Conservation (phyloP, 2,329 filamentous ascomycete genomes). For the Pseudovirgaria hyperparasitica region DNA sequence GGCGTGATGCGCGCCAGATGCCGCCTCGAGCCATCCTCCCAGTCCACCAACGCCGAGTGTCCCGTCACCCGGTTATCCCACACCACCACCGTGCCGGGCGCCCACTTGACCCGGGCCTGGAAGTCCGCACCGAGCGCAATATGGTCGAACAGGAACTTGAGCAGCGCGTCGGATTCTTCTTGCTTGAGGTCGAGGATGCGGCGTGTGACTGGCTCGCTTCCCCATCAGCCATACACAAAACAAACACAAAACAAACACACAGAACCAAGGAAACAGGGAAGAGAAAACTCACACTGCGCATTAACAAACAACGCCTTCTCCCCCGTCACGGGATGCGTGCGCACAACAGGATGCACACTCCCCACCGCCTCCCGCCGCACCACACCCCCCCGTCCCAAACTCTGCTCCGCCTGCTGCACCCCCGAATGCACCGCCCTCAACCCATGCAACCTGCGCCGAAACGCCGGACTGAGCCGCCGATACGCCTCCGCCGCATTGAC, state of each 20-base stretch:
- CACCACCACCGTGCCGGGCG: conserved; percentile 65
- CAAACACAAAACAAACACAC: too few relatives aligned
- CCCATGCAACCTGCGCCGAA: conserved; percentile 69
- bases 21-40: conserved; percentile 64
- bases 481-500: conserved; percentile 71
- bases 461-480: conserved; percentile 62
- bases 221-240: too few relatives aligned
- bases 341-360: conserved; percentile 62
- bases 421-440: conserved; percentile 72
- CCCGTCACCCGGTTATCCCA: conserved; percentile 77
- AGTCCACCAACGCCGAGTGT: conserved; percentile 71
- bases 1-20: conserved; percentile 75
- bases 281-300: conserved; percentile 53
- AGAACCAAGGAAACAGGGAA: too few relatives aligned
- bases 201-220: conserved; percentile 50
- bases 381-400: conserved; percentile 53
- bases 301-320: conserved; percentile 79
- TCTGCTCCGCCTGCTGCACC: conserved; percentile 61
- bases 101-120: conserved; percentile 66
- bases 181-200: conserved; percentile 74
- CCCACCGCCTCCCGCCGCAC: conserved; percentile 64
- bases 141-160: conserved; percentile 69
- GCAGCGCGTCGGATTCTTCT: conserved; percentile 66
- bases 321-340: conserved; percentile 70
- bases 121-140: conserved; percentile 60